Percentiles rank a stretch among this genome's conserved stretches.
These are phyloP conservation scores for Pulicaria dysenterica DNA, from an alignment of 129 eudicot genomes.

Conservation along the genomic window DNA sequence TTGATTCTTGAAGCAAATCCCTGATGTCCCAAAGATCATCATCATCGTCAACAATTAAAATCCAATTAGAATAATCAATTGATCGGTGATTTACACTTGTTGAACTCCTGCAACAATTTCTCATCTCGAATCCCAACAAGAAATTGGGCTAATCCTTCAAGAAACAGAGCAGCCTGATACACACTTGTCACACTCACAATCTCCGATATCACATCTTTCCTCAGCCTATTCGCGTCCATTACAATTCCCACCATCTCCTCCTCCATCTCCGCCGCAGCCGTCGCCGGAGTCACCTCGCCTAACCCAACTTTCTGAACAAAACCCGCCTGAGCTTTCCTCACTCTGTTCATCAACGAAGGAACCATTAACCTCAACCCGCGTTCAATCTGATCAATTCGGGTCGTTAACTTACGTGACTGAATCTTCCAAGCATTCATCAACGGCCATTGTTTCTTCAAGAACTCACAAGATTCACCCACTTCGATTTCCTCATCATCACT, in stretches of 20 bases:
- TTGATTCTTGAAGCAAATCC: constrained; percentile 21
- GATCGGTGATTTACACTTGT: constrained; percentile 38
- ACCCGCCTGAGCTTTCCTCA: constrained; percentile 51
- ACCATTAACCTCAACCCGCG: constrained; percentile 88
- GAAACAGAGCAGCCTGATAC: constrained; percentile 82
- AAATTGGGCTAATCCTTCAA: constrained; percentile 77
- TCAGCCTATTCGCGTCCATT: constrained; percentile 78
- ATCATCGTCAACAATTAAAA: background rate
- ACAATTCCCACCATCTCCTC: constrained; percentile 78
- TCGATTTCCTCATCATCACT: constrained; percentile 27
- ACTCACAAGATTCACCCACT: constrained; percentile 38
- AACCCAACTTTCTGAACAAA: constrained; percentile 51
- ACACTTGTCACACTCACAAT: constrained; percentile 63
- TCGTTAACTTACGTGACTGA: constrained; percentile 39
- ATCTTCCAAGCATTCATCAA: constrained; percentile 62
- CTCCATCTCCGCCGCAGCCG: constrained; percentile 58
- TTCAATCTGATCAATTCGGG: constrained; percentile 67
- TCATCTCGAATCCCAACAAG: constrained; percentile 77
- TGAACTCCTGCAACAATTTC: constrained; percentile 54
- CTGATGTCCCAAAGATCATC: background rate
- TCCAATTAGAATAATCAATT: constrained; percentile 28
- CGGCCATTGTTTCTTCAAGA: constrained; percentile 49
- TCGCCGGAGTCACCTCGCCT: constrained; percentile 31
- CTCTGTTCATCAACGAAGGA: constrained; percentile 67
- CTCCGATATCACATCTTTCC: constrained; percentile 77